Evolutionary conservation across 495 filamentous ascomycete species (phyloP).

Genomic region (Penicillium paxilli): DNA sequence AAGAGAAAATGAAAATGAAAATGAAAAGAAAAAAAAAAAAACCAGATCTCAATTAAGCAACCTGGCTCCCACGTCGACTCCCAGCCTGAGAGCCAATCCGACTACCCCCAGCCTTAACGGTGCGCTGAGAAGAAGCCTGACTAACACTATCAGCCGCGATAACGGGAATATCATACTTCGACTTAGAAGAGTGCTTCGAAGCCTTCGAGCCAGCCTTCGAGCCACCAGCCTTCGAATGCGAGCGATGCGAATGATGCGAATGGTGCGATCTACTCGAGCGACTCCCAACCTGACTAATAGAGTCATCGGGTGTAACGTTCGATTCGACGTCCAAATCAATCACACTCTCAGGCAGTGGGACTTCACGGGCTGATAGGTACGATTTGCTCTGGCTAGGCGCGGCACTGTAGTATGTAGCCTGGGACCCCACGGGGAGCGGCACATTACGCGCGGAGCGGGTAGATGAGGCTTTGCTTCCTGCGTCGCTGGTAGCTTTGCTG

Average conservation of each 20-base stretch:
- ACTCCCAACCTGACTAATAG: slow-evolving; percentile 38
- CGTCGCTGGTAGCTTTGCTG: slow-evolving; percentile 3
- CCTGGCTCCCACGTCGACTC: slow-evolving; percentile 36
- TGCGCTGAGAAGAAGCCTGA: slow-evolving; percentile 52
- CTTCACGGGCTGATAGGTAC: slow-evolving; percentile 31
- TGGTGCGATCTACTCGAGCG: slow-evolving; percentile 16
- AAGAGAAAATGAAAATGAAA: slow-evolving; percentile 1
- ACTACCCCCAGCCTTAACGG: slow-evolving; percentile 35
- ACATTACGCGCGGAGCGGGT: slow-evolving; percentile 32
- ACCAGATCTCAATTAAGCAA: slow-evolving; percentile 9
- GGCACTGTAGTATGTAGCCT: slow-evolving; percentile 13
- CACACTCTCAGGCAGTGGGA: slow-evolving; percentile 52
- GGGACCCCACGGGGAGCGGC: slow-evolving; percentile 26
- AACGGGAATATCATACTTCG: slow-evolving; percentile 43
- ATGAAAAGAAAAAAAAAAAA: neutral
- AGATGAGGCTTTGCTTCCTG: slow-evolving; percentile 27
- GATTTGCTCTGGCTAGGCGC: slow-evolving; percentile 23
- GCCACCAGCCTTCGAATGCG: slow-evolving; percentile 28
- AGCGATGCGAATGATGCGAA: slow-evolving; percentile 30
- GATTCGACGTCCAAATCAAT: slow-evolving; percentile 36
- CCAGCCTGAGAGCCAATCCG: slow-evolving; percentile 27
- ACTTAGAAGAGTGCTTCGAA: slow-evolving; percentile 14
- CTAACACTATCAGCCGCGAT: slow-evolving; percentile 69
- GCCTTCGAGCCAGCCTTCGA: slow-evolving; percentile 24
- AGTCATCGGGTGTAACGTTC: slow-evolving; percentile 37